Conservation (phyloP, 1,284 basidiomycete genomes). For the Puccinia sorghi region DNA sequence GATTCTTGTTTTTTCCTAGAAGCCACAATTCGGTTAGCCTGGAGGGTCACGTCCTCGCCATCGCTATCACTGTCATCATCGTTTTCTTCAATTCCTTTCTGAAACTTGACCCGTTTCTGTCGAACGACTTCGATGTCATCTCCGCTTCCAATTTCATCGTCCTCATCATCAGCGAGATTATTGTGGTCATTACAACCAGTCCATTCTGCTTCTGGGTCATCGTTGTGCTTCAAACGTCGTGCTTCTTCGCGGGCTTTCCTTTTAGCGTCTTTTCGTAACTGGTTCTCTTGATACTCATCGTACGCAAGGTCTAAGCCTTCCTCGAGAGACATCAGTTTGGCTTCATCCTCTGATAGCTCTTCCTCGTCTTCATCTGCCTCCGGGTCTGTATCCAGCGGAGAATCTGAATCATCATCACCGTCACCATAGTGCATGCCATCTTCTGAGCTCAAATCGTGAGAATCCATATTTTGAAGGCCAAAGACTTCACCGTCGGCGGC, state of each 20-base stretch:
- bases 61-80: constrained; percentile 53
- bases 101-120: constrained; percentile 42
- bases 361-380: constrained; percentile 58
- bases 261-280: constrained; percentile 84
- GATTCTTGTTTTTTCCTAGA: constrained; percentile 59
- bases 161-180: constrained; percentile 54
- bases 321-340: constrained; percentile 66
- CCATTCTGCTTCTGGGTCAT: constrained; percentile 69
- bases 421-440: constrained; percentile 63
- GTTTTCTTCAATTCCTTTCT: constrained; percentile 53
- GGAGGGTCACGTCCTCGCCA: constrained; percentile 61
- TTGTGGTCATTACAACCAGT: constrained; percentile 65
- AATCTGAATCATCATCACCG: constrained; percentile 55
- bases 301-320: constrained; percentile 84
- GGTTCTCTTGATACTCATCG: constrained; percentile 77
- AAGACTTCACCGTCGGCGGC: constrained; percentile 70
- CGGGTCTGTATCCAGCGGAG: constrained; percentile 64
- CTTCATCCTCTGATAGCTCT: constrained; percentile 60
- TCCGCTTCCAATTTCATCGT: constrained; percentile 56
- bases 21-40: constrained; percentile 59
- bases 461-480: constrained; percentile 67
- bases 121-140: constrained; percentile 58
- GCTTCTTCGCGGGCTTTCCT: constrained; percentile 78
- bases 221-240: constrained; percentile 67
- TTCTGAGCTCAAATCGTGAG: constrained; percentile 74